These are phyloP conservation scores for Plectosphaerella cucumerina DNA, from an alignment of 2,329 filamentous ascomycete species.

Conservation along the genomic window DNA sequence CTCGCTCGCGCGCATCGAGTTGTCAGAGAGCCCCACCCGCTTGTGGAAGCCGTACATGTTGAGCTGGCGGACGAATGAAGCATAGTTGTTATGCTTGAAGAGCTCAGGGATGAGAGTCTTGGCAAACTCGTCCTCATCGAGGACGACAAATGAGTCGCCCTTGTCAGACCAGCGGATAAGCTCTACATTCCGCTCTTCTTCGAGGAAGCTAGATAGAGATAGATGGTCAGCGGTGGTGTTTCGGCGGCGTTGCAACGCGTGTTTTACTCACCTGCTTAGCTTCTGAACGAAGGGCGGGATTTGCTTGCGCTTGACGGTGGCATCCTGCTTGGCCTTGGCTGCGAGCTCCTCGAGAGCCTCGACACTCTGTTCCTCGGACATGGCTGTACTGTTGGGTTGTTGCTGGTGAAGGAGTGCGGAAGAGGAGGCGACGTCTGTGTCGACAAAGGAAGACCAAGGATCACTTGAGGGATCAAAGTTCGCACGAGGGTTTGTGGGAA, in stretches of 20 bases:
- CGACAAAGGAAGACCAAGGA: conserved; percentile 33
- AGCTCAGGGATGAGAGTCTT: conserved; percentile 95
- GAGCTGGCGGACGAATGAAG: conserved; percentile 89
- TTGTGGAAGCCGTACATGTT: conserved; percentile 99
- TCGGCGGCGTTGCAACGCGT: neutral
- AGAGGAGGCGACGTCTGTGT: conserved; percentile 26
- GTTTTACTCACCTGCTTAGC: conserved; percentile 75
- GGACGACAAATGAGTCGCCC: conserved; percentile 91
- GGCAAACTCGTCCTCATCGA: conserved; percentile 97
- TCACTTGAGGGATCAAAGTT: conserved; percentile 35
- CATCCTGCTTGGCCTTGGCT: conserved; percentile 77
- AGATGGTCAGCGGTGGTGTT: conserved; percentile 13
- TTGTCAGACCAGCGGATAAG: conserved; percentile 96
- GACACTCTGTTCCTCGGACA: conserved; percentile 64
- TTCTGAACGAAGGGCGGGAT: conserved; percentile 98
- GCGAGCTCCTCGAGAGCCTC: conserved; percentile 78
- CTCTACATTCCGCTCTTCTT: conserved; percentile 88
- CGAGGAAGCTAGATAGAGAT: conserved; percentile 68
- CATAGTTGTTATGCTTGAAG: conserved; percentile 99
- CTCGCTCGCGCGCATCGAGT: conserved; percentile 96
- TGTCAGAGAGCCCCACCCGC: conserved; percentile 86
- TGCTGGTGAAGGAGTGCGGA: conserved; percentile 31
- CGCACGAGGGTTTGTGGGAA: conserved; percentile 34
- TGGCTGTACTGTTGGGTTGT: conserved; percentile 9
- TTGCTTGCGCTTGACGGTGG: conserved; percentile 85